phyloP scores from a whole-genome alignment of 2,329 filamentous ascomycete species.

The Byssochlamys sp. region DNA sequence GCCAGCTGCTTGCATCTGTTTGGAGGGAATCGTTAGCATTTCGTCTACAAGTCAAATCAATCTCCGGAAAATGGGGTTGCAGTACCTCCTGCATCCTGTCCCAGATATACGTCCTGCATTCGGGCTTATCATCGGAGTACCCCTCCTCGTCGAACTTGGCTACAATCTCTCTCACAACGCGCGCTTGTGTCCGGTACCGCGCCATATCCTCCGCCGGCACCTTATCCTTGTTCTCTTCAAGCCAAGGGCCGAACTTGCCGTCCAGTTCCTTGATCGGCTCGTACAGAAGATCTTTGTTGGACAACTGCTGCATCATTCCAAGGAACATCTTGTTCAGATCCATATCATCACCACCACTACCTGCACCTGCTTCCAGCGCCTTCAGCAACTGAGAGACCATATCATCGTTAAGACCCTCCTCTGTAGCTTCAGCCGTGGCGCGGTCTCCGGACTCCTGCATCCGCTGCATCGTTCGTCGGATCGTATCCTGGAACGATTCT shows the following conservation, averaged over 20 bases:
- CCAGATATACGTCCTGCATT: conserved; percentile 83
- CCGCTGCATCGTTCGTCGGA: conserved; percentile 85
- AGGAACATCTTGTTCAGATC: conserved; percentile 91
- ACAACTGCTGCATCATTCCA: conserved; percentile 98
- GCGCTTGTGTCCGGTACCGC: conserved; percentile 71
- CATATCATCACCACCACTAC: conserved; percentile 57
- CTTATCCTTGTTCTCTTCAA: conserved; percentile 63
- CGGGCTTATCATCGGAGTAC: conserved; percentile 72
- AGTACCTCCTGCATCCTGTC: conserved; percentile 92
- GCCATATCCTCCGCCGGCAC: conserved; percentile 60
- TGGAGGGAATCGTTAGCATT: conserved; percentile 6
- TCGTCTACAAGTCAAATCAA: background rate
- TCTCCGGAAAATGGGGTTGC: conserved; percentile 14
- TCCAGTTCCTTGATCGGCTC: conserved; percentile 97
- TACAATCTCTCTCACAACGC: conserved; percentile 75
- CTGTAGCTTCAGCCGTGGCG: conserved; percentile 64
- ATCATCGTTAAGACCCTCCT: conserved; percentile 61
- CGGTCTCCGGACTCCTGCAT: conserved; percentile 85
- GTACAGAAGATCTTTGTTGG: conserved; percentile 95
- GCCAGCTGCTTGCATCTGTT: conserved; percentile 90
- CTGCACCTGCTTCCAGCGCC: conserved; percentile 62
- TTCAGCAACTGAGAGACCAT: conserved; percentile 87
- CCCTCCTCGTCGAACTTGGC: conserved; percentile 71
- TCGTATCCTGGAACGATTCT: conserved; percentile 79
- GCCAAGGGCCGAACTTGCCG: conserved; percentile 84